A percentile compares a stretch with the other conserved stretches of the same genome.
These are phyloP conservation scores for Aethionema arabicum DNA, from an alignment of 345 rosid genomes.

Conservation along the genomic window DNA sequence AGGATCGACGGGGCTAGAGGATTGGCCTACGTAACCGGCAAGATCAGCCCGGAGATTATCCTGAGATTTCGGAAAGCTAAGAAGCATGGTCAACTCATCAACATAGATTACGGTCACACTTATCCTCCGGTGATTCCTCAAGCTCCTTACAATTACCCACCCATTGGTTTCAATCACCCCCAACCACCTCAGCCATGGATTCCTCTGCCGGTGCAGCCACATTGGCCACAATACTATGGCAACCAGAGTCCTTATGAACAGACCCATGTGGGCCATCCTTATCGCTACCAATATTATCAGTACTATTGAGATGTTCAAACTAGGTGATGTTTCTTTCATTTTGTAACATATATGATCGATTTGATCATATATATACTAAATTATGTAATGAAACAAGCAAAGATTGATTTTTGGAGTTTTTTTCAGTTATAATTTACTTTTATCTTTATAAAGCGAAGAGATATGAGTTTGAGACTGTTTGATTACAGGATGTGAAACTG, in stretches of 20 bases:
- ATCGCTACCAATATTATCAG: not conserved
- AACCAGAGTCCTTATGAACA: slow-evolving; percentile 2
- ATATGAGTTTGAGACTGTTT: too few species aligned
- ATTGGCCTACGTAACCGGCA: not conserved
- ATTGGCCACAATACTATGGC: not conserved
- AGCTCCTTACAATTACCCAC: not conserved
- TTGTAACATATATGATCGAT: too few species aligned
- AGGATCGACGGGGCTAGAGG: not conserved
- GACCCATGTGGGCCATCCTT: slow-evolving; percentile 7
- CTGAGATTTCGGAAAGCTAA: not conserved
- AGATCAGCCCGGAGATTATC: slow-evolving; percentile 3
- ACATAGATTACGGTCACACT: not conserved
- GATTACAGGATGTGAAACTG: too few species aligned
- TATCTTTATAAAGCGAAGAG: too few species aligned
- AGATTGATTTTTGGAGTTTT: too few species aligned
- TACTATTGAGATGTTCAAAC: not conserved
- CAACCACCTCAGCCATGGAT: not conserved
- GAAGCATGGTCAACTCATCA: slow-evolving; percentile 6
- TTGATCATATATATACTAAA: too few species aligned
- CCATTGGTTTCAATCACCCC: not conserved
- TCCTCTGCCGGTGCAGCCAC: not conserved
- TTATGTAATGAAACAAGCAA: too few species aligned
- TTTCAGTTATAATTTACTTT: too few species aligned
- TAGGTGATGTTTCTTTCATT: too few species aligned
- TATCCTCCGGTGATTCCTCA: not conserved